Evolutionary conservation across 139 green algal species (phyloP).

Genomic region (Marvania coccoides): DNA sequence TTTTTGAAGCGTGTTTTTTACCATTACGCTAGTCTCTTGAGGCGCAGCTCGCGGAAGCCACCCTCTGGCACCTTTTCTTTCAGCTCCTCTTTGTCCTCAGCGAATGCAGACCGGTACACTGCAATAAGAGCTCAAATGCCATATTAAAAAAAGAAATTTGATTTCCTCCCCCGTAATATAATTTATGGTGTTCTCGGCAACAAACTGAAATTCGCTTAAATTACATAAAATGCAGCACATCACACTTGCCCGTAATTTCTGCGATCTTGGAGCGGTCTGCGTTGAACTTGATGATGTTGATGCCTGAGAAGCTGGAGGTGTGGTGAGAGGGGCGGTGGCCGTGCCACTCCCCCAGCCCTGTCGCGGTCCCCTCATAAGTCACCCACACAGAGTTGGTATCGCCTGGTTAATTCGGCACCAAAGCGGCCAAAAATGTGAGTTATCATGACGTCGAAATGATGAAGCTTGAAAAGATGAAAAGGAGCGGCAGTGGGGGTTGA

Average conservation of each 20-base stretch:
- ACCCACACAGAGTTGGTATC: slow-evolving; percentile 19
- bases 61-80: slow-evolving; percentile 11
- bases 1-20: too few species aligned
- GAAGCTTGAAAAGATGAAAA: too few species aligned
- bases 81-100: slow-evolving; percentile 28
- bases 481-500: too few species aligned
- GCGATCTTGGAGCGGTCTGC: slow-evolving; percentile 24
- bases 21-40: slow-evolving; percentile 8
- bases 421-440: too few species aligned
- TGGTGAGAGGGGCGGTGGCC: slow-evolving; percentile 15
- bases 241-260: slow-evolving; percentile 9
- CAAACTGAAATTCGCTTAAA: too few species aligned
- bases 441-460: too few species aligned
- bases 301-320: slow-evolving; percentile 13
- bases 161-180: too few species aligned
- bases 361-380: slow-evolving; percentile 2
- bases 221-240: too few species aligned
- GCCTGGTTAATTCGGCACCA: too few species aligned
- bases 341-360: slow-evolving; percentile 20
- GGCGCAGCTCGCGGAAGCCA: slow-evolving; percentile 24
- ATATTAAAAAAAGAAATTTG: too few species aligned
- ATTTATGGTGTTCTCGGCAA: too few species aligned
- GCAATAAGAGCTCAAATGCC: too few species aligned
- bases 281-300: slow-evolving; percentile 30
- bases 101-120: slow-evolving; percentile 30